These are phyloP conservation scores for Candida tetrigidarum DNA, from an alignment of 1,139 yeast genomes.

Conservation along the genomic window DNA sequence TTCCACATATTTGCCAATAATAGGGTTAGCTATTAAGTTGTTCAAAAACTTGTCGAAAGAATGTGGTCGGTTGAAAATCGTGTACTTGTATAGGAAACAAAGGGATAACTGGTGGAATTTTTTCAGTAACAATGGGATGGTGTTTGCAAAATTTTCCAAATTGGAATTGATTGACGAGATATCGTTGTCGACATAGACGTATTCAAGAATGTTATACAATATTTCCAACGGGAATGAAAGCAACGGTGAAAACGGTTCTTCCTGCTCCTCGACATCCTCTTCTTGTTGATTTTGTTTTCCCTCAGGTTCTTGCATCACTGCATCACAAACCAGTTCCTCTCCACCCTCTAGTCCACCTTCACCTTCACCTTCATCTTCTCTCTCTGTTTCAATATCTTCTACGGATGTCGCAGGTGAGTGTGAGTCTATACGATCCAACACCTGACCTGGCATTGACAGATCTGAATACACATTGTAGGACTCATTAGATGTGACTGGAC, in stretches of 20 bases:
- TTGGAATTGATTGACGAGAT: constrained; percentile 45
- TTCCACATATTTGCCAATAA: constrained; percentile 68
- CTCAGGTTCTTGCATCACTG: too few species aligned
- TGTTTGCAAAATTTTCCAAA: constrained; percentile 45
- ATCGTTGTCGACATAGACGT: constrained; percentile 44
- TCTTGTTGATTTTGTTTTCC: neutral
- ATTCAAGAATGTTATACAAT: constrained; percentile 45
- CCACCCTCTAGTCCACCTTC: neutral
- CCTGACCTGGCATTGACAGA: neutral
- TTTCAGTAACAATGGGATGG: constrained; percentile 41
- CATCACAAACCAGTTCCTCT: neutral
- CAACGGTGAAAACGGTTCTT: constrained; percentile 20
- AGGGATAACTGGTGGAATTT: constrained; percentile 37
- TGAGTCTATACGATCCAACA: neutral
- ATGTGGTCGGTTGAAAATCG: constrained; percentile 79
- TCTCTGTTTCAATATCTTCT: neutral
- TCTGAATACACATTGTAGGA: constrained; percentile 19
- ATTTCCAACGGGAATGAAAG: constrained; percentile 45
- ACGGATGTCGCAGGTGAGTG: constrained; percentile 15
- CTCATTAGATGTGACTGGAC: constrained; percentile 43
- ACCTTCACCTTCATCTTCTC: constrained; percentile 2
- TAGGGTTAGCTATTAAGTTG: constrained; percentile 54
- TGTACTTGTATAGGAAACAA: constrained; percentile 63
- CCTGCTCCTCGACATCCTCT: constrained; percentile 4
- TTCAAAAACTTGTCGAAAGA: constrained; percentile 73